Conservation (phyloP, 176 grass and related monocot genomes). For the Oryza australiensis region DNA sequence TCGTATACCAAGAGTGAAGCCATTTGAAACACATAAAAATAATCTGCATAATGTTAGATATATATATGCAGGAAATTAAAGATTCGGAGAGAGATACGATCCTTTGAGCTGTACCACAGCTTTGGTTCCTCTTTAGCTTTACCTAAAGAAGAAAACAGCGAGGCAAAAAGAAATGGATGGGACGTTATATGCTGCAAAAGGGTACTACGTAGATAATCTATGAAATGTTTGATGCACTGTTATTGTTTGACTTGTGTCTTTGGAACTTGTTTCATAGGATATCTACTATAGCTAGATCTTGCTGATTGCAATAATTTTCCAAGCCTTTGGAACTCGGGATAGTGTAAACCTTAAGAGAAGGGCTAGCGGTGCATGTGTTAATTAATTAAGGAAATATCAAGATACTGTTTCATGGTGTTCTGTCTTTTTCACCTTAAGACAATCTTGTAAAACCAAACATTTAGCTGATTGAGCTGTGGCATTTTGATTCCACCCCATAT, state of each 20-base stretch:
- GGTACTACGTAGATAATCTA: not conserved
- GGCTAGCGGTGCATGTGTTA: not conserved
- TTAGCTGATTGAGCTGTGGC: not conserved
- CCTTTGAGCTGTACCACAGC: constrained; percentile 35
- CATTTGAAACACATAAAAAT: no score
- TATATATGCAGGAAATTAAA: not conserved
- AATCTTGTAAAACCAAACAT: not conserved
- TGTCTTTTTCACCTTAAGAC: not conserved
- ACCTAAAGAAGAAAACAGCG: not conserved
- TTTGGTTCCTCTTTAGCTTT: constrained; percentile 40
- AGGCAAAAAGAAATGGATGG: constrained; percentile 27
- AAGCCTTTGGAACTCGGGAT: constrained; percentile 37
- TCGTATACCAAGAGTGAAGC: no score
- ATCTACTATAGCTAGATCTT: not conserved
- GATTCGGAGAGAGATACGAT: constrained; percentile 19
- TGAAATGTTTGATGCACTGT: not conserved
- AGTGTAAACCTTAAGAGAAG: constrained; percentile 20
- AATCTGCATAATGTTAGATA: no score
- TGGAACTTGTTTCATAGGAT: constrained; percentile 19
- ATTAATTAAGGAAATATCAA: not conserved
- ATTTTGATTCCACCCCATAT: not conserved
- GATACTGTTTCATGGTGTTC: not conserved
- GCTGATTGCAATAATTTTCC: not conserved
- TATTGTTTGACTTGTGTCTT: constrained; percentile 11
- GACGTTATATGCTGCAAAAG: not conserved